These are phyloP conservation scores for Parietichytrium sp. DNA, from an alignment of 108 stramenopile genomes.

Conservation along the genomic window DNA sequence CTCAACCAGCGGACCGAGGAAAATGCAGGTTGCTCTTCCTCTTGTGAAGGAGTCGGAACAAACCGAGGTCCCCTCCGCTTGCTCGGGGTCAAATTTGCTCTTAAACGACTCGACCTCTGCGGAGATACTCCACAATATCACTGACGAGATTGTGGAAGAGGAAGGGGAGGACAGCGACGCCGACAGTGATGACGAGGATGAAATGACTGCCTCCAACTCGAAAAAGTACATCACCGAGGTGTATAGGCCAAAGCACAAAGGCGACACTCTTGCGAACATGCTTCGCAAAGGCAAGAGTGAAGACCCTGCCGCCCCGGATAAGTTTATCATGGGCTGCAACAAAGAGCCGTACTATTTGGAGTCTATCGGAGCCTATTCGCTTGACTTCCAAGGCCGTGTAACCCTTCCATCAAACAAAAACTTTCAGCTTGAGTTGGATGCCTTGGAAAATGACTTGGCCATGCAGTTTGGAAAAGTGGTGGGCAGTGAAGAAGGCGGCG, in stretches of 20 bases:
- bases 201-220: not conserved
- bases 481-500: not conserved
- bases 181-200: constrained; percentile 24
- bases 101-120: too few species aligned
- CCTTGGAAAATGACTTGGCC: not conserved
- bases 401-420: constrained; percentile 12
- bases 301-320: not conserved
- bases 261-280: not conserved
- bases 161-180: not conserved
- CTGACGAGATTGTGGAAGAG: not conserved
- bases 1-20: not conserved
- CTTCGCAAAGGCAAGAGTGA: constrained; percentile 1
- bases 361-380: constrained; percentile 2
- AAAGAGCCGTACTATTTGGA: constrained; percentile 31
- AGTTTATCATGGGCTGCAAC: not conserved
- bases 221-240: not conserved
- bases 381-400: constrained; percentile 21
- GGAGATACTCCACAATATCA: too few species aligned
- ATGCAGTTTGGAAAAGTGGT: constrained; percentile 22
- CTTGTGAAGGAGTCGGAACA: not conserved
- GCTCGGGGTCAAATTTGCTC: too few species aligned
- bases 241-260: not conserved
- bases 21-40: not conserved
- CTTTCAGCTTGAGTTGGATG: constrained; percentile 18
- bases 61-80: too few species aligned